Evolutionary conservation across 208 protist genomes (phyloP), one percentile per base, ranked within the genome.

Genomic region (Endotrypanum monterogeii): DNA sequence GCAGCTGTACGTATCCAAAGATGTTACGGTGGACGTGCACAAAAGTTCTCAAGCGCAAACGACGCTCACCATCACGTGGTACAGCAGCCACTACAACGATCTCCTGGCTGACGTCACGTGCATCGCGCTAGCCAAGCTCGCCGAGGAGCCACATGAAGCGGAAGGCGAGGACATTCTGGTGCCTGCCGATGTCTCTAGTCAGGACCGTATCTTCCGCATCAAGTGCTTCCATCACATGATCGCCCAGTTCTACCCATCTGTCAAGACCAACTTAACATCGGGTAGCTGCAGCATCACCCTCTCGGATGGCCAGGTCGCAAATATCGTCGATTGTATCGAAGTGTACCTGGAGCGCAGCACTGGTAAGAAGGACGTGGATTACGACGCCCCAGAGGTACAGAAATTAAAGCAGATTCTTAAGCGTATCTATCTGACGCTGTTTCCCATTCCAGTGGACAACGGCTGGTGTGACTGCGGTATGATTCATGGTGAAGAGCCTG

Each of bases 211-310:
- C 28, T 98, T 98, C 73, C 88, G 94, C 44, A 75, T 96, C 65
- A 96, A 96, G 79, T 98, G 94, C 78, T 96, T 98, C 55, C 94
- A 98, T 75, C 89, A 96, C 78, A 98, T 98, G 90, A 86, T 98
- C 74, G 84, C 91, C 28, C 93, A 97, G 82, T 95, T 97, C 65
- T 95, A 96, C 82, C 67, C 81, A 16, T 78, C 82, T 58, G 89
- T 95, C 46, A 88, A 68, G 20, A 97, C 90, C 16, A 94, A 97
- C 76, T 83, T 95, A 55, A 76, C 75, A 23, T 93, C 93, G 6
- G 93, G 90, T 30, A 83, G 77, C 41, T 93, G 89, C 73, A 76
- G 44, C 37, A 37, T 96, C 50, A 80, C 81, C 60, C 83, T 96
- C 57, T 70, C 82, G n/a, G 86, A 94, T 79, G 93, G 90, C 14